These are phyloP conservation scores for Xylariaceae sp. DNA, from an alignment of 2,329 filamentous ascomycete species.

Conservation along the genomic window DNA sequence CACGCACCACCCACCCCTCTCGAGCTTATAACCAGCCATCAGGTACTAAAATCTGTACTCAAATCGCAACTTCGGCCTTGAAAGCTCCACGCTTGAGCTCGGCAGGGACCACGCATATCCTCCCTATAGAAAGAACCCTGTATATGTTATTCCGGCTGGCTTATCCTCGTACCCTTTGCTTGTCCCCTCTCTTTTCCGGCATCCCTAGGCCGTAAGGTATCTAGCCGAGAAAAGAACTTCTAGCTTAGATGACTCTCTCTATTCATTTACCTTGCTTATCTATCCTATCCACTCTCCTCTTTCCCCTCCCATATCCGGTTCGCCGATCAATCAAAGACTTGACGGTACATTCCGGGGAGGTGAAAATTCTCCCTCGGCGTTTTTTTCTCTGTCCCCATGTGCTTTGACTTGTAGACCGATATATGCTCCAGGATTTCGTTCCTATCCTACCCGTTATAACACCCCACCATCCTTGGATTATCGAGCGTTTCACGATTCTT, in stretches of 20 bases:
- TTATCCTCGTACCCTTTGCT: not conserved
- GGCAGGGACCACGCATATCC: constrained; percentile 7
- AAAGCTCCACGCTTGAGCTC: constrained; percentile 8
- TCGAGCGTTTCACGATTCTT: constrained; percentile 2
- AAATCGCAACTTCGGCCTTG: constrained; percentile 17
- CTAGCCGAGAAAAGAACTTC: not conserved
- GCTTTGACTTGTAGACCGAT: constrained; percentile 8
- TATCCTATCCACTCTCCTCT: constrained; percentile 10
- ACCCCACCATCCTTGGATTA: constrained; percentile 5
- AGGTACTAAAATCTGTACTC: constrained; percentile 5
- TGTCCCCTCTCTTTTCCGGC: not conserved
- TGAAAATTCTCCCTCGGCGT: not conserved
- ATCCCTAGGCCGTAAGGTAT: not conserved
- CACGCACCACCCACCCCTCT: constrained; percentile 4
- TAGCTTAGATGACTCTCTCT: constrained; percentile 5
- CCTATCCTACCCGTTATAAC: constrained; percentile 4
- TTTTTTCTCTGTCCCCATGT: not conserved
- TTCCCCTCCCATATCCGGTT: not conserved
- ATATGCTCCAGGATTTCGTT: constrained; percentile 2
- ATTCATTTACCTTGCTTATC: constrained; percentile 5
- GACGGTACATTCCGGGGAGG: constrained; percentile 3
- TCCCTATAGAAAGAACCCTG: constrained; percentile 1
- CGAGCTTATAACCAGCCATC: constrained; percentile 7
- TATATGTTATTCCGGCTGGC: constrained; percentile 4
- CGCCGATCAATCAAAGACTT: constrained; percentile 9